These are phyloP conservation scores for Dictyostelium intermedium DNA, from an alignment of 78 protist genomes.

Conservation along the genomic window DNA sequence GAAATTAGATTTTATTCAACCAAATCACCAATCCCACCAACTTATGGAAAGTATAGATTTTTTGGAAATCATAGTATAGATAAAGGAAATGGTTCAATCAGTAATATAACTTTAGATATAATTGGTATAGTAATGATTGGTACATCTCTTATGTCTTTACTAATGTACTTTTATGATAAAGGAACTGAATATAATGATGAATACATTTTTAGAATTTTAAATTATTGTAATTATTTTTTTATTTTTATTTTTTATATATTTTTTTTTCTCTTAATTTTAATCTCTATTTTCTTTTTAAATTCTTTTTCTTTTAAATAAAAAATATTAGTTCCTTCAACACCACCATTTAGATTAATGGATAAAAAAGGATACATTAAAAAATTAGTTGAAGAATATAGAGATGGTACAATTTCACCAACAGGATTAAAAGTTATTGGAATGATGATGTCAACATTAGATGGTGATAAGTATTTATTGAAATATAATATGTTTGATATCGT, in stretches of 20 bases:
- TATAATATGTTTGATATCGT: conserved; percentile 4
- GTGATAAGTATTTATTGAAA: background rate
- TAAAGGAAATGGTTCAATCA: background rate
- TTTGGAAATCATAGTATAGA: background rate
- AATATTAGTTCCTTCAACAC: conserved; percentile 63
- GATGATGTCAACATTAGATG: background rate
- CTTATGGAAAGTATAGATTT: background rate
- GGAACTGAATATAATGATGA: background rate
- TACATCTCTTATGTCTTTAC: background rate
- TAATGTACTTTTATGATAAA: background rate
- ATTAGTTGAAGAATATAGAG: conserved; percentile 1
- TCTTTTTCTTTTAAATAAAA: background rate
- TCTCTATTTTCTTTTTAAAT: too few species aligned
- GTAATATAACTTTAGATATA: background rate
- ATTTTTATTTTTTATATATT: background rate
- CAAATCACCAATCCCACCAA: background rate
- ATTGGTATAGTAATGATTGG: background rate
- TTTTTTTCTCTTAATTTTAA: too few species aligned
- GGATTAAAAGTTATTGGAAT: conserved; percentile 2
- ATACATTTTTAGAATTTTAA: conserved; percentile 4
- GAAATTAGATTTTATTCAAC: background rate
- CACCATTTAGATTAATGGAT: conserved; percentile 32
- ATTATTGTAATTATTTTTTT: background rate
- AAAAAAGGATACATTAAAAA: background rate
- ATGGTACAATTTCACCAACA: background rate